Evolutionary conservation across 2,329 filamentous ascomycete species (phyloP), one percentile per base, ranked within the genome.

Genomic region (Incumbomyces delicatus): DNA sequence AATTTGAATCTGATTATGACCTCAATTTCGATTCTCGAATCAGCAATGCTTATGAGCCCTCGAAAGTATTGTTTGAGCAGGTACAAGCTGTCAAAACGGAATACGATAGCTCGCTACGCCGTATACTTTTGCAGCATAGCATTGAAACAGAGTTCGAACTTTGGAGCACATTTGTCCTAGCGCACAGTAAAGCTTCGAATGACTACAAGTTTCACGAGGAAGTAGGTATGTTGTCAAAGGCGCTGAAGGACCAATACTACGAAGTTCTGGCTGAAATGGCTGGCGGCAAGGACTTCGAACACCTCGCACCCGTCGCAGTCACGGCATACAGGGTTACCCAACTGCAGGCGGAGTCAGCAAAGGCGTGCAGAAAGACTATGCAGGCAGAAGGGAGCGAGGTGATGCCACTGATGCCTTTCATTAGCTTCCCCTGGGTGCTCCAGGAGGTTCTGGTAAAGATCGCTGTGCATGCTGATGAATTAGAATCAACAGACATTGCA

Each of bases 351-450:
- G 71, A 73, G 13, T 66, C 72, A 22, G 81, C 81, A 0, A 63
- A 83, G 3, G 63, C 69, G 16, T 75, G 80, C 55, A 69, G 69
- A 31, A 61, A 62, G 2, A 47, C 61, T n/a, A 27, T 49, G 44
- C 6, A 42, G 44, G 5, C 39, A 49, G 8, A 46, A 48, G 20
- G 50, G 42, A 18, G 33, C 48, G 17, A 53, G 49, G 41, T 22
- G 16, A 59, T 16, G 65, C 66, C 58, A 66, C 64, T 10, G 58
- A 83, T 88, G 73, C 90, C 92, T 0, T 69, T 96, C 7, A 92
- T 95, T 57, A 92, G 83, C 49, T 96, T 95, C 57, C 90, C 92
- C 0, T 98, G 92, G 92, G 70, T 96, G 1, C 94, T 96, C 53
- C 73, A 80, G 11, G 73, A 75, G 37, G 76, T 87, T 49, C 70